Conservation (phyloP, 768 basidiomycete genomes). For the Coprinellus micaceus region DNA sequence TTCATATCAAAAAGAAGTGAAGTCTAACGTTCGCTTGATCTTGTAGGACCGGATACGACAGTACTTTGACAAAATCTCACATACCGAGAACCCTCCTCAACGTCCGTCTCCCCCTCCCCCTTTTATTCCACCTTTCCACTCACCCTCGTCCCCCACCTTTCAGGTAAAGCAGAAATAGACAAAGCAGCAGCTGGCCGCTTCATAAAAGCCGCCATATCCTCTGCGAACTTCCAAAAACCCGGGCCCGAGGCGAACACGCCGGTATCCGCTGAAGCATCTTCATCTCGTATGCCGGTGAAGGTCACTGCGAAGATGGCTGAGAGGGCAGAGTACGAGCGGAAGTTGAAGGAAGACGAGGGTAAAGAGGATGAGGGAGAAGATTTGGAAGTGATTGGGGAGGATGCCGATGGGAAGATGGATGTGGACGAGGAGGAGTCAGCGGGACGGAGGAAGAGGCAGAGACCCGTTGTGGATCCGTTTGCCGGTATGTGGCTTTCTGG, state of each 20-base stretch:
- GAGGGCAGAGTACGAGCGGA: constrained; percentile 57
- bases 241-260: constrained; percentile 30
- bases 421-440: constrained; percentile 8
- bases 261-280: constrained; percentile 17
- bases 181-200: constrained; percentile 77
- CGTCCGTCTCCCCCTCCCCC: constrained; percentile 37
- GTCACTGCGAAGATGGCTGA: constrained; percentile 73
- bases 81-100: constrained; percentile 64
- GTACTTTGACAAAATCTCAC: constrained; percentile 81
- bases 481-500: constrained; percentile 45
- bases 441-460: constrained; percentile 39
- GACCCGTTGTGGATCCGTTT: constrained; percentile 61
- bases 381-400: constrained; percentile 38
- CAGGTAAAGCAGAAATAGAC: constrained; percentile 57
- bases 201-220: constrained; percentile 78
- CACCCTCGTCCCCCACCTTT: too few species aligned
- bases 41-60: constrained; percentile 66
- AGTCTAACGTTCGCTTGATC: too few species aligned
- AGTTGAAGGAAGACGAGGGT: constrained; percentile 32
- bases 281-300: constrained; percentile 44
- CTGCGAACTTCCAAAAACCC: constrained; percentile 42
- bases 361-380: constrained; percentile 32
- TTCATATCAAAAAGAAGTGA: too few species aligned
- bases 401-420: constrained; percentile 15
- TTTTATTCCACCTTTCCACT: too few species aligned